phyloP scores from a whole-genome alignment of 208 protist species.

The Naegleria lovaniensis region DNA sequence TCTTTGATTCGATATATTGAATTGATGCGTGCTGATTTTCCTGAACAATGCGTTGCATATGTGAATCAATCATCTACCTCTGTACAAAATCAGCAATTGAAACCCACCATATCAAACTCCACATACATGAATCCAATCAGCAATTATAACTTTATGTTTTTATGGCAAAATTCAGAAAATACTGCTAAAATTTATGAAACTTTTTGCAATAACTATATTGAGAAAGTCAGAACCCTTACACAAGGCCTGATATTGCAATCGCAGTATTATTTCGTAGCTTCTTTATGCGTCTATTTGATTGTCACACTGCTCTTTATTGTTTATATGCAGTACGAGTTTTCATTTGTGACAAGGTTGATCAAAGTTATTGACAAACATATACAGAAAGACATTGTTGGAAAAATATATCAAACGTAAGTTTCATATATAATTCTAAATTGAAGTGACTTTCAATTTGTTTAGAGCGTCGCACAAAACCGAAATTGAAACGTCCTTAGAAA shows the following conservation, averaged over 20 bases:
- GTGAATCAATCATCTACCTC: not conserved
- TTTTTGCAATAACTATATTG: not conserved
- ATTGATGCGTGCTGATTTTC: not conserved
- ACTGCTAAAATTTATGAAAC: not conserved
- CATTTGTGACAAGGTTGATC: not conserved
- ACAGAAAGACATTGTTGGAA: not conserved
- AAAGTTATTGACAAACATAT: not conserved
- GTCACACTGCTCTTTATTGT: not conserved
- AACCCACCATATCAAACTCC: not conserved
- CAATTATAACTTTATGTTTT: not conserved
- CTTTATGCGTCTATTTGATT: not conserved
- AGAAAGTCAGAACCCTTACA: not conserved
- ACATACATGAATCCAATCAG: not conserved
- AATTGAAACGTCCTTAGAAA: not conserved
- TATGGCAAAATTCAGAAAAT: not conserved
- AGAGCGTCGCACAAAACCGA: not conserved
- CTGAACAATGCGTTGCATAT: not conserved
- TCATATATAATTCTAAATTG: no score
- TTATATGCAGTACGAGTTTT: not conserved
- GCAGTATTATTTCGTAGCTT: not conserved
- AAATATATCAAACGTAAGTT: not conserved
- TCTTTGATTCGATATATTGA: not conserved
- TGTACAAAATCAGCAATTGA: not conserved
- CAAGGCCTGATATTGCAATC: not conserved
- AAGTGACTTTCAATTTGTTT: no score